Percentiles rank a stretch among this genome's conserved stretches.
These are phyloP conservation scores for Kurtzmaniella fragi DNA, from an alignment of 805 yeast genomes.

Conservation along the genomic window DNA sequence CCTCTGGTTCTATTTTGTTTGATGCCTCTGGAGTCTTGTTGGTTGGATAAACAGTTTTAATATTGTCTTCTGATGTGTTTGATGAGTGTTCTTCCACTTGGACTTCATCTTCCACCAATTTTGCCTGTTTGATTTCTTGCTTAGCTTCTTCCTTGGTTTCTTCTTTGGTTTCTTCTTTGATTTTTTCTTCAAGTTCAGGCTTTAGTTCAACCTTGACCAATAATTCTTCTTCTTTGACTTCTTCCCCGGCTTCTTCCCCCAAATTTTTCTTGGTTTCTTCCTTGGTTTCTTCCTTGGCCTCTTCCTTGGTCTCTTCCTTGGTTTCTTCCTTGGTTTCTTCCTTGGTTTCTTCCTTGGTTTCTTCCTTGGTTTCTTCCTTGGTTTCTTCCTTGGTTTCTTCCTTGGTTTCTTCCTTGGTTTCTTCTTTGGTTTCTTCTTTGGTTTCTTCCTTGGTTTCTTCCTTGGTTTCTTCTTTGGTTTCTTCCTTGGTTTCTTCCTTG, in stretches of 20 bases:
- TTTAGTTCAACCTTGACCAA: not conserved
- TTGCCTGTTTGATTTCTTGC: not conserved
- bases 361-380: slow-evolving; percentile 1
- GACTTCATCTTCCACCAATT: not conserved
- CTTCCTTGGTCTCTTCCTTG: slow-evolving; percentile 3
- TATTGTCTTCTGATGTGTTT: not conserved
- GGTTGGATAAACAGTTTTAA: not conserved
- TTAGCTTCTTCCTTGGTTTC: slow-evolving; percentile 1
- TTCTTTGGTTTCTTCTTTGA: slow-evolving; percentile 1
- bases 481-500: slow-evolving; percentile 1
- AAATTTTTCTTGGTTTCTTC: not conserved
- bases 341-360: not conserved
- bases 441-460: slow-evolving; percentile 1
- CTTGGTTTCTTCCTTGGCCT: not conserved
- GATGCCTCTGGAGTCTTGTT: not conserved
- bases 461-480: not conserved
- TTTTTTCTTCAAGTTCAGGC: slow-evolving; percentile 3
- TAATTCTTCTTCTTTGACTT: not conserved
- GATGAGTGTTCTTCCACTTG: slow-evolving; percentile 1
- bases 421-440: slow-evolving; percentile 1
- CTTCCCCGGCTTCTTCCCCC: slow-evolving; percentile 2
- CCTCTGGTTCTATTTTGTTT: slow-evolving; percentile 1
- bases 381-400: not conserved
- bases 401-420: not conserved
- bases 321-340: not conserved